Base-by-base conservation (phyloP, 768 basidiomycete genomes). In the Termitomyces sp. region DNA sequence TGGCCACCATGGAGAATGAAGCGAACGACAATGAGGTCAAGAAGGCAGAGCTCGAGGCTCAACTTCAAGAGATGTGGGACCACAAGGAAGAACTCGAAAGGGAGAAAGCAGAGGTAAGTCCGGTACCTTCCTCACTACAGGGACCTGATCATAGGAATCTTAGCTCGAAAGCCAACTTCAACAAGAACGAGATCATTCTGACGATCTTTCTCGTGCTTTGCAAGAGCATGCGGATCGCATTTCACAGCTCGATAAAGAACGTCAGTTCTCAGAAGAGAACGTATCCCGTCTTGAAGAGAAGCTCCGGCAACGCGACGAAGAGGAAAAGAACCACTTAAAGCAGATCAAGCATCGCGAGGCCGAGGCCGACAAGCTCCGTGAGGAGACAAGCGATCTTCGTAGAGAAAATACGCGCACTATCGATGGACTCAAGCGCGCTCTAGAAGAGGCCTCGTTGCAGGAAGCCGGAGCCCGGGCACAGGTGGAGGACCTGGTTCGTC, bases 11-110 rank as follows among this genome's bases (percentile, higher is more conserved):
- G 74, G 85, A 87, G 58, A 61, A 70, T 13, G 83, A 86, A 54
- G 84, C 79, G 78, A 79, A 75, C 30, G 81, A 85, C 48, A 74
- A 69, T 59, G 86, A 87, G 67, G 82, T 81, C 65, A 79, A 73
- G 68, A 81, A 75, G 62, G 71, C 70, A 26, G 83, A 86, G 57
- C 70, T 88, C 1, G 85, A 88, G 61, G 71, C 68, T 28, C 80
- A 87, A 57, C 60, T 85, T 20, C 79, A 85, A 50, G 82, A 84
- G 57, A 63, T 81, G 3, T 82, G 77, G 76, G 72, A 74, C 4
- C 69, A 74, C 33, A 84, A 79, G 65, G 83, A 85, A 38, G 76
- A 74, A 16, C 66, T 85, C 14, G 84, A 87, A 67, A 80, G 77
- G 62, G 84, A 87, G 66, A 77, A 75, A 16, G 77, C 76, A 4